phyloP scores from a whole-genome alignment of 2,329 filamentous ascomycete genomes.

The Penicillium sp. region DNA sequence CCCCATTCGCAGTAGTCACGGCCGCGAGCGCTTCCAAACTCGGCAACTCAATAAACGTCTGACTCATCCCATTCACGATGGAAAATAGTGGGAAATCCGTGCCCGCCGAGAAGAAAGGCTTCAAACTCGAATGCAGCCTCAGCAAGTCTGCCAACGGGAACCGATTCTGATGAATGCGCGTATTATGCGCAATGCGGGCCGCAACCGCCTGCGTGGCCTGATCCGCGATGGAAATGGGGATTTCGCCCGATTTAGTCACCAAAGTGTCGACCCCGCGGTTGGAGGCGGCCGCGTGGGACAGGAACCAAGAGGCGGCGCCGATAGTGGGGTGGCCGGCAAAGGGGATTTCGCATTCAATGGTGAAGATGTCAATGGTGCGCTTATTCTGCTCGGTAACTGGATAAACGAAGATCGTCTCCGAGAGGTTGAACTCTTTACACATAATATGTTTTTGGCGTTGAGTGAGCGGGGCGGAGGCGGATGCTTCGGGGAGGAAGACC shows the following conservation, averaged over 20 bases:
- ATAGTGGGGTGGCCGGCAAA: slow-evolving; percentile 61
- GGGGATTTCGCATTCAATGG: slow-evolving; percentile 50
- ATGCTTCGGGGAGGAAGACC: slow-evolving; percentile 43
- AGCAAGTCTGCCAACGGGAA: slow-evolving; percentile 26
- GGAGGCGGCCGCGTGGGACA: slow-evolving; percentile 22
- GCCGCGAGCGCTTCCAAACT: slow-evolving; percentile 57
- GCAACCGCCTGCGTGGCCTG: slow-evolving; percentile 20
- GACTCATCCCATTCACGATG: slow-evolving; percentile 48
- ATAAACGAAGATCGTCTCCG: slow-evolving; percentile 57
- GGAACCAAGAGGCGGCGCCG: slow-evolving; percentile 52
- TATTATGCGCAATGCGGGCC: slow-evolving; percentile 37
- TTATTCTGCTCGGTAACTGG: slow-evolving; percentile 13
- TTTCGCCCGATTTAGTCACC: slow-evolving; percentile 57
- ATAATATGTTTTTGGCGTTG: slow-evolving; percentile 55
- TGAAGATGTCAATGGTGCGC: slow-evolving; percentile 54
- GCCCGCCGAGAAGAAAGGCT: slow-evolving; percentile 14
- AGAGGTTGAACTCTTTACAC: slow-evolving; percentile 57
- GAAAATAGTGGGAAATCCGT: slow-evolving; percentile 34
- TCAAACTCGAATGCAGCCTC: slow-evolving; percentile 27
- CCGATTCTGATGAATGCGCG: slow-evolving; percentile 32
- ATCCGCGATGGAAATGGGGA: slow-evolving; percentile 41
- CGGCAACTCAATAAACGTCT: slow-evolving; percentile 63
- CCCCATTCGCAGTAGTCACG: slow-evolving; percentile 23
- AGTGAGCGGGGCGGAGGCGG: slow-evolving; percentile 30
- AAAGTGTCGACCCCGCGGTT: slow-evolving; percentile 35